These are phyloP conservation scores for Yamadazyma akitaensis DNA, from an alignment of 805 yeast genomes.

Conservation along the genomic window DNA sequence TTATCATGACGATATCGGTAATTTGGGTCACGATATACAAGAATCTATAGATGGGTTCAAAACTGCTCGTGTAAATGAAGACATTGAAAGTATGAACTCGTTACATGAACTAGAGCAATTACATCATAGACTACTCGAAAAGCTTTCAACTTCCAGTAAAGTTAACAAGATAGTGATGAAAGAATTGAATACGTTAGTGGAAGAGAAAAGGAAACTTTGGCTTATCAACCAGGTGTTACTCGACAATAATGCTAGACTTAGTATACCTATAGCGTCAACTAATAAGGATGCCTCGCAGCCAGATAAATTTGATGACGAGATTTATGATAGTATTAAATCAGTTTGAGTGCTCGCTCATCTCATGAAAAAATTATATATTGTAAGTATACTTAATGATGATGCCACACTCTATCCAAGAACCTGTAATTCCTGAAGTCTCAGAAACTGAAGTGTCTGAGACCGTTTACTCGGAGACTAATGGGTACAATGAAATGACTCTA, in stretches of 20 bases:
- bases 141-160: constrained; percentile 35
- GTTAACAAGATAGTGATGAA: constrained; percentile 35
- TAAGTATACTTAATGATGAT: background rate
- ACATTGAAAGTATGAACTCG: constrained; percentile 15
- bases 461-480: constrained; percentile 17
- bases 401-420: constrained; percentile 1
- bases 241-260: constrained; percentile 40
- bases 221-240: constrained; percentile 39
- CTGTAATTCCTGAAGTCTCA: constrained; percentile 19
- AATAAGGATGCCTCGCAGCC: constrained; percentile 5
- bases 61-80: background rate
- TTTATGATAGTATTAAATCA: constrained; percentile 8
- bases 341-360: constrained; percentile 7
- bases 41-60: background rate
- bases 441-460: constrained; percentile 26
- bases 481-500: constrained; percentile 17
- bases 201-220: constrained; percentile 38
- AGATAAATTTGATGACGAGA: constrained; percentile 13
- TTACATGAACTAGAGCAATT: constrained; percentile 18
- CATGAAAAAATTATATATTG: constrained; percentile 1
- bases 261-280: constrained; percentile 19
- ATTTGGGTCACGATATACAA: background rate
- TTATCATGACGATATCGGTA: constrained; percentile 1
- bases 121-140: constrained; percentile 27
- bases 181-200: constrained; percentile 23